phyloP scores from a whole-genome alignment of 169 alveolate genomes.

The Perkinsus chesapeaki region DNA sequence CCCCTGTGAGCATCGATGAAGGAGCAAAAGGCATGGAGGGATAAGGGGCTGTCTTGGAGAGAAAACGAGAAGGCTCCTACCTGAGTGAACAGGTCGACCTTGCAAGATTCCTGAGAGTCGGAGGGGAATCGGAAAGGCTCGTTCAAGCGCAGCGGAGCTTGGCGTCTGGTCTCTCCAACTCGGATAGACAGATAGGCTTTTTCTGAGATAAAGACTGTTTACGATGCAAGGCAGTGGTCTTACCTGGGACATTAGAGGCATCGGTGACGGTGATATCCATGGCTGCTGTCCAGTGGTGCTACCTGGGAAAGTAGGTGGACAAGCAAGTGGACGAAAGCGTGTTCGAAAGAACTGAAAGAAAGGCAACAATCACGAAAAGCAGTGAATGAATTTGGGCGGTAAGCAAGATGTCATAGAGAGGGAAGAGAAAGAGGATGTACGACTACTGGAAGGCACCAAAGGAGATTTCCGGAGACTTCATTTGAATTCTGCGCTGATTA shows the following conservation, averaged over 20 bases:
- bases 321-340: neutral
- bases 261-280: constrained; percentile 7
- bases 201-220: neutral
- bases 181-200: constrained; percentile 4
- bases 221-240: neutral
- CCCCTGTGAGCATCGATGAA: too few species aligned
- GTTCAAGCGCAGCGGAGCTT: neutral
- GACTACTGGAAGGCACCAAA: neutral
- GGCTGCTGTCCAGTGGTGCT: neutral
- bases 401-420: too few species aligned
- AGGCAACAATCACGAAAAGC: neutral
- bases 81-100: neutral
- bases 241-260: neutral
- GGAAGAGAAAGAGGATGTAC: neutral
- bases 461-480: neutral
- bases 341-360: neutral
- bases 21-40: too few species aligned
- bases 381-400: neutral
- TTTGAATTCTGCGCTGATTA: neutral
- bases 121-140: neutral
- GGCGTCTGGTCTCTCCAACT: constrained; percentile 12
- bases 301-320: neutral
- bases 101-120: neutral
- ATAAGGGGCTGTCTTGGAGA: too few species aligned
- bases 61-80: too few species aligned